A percentile compares a stretch with the other conserved stretches of the same genome.
These are phyloP conservation scores for Starmerella sp. DNA, from an alignment of 805 yeast genomes.

Conservation along the genomic window DNA sequence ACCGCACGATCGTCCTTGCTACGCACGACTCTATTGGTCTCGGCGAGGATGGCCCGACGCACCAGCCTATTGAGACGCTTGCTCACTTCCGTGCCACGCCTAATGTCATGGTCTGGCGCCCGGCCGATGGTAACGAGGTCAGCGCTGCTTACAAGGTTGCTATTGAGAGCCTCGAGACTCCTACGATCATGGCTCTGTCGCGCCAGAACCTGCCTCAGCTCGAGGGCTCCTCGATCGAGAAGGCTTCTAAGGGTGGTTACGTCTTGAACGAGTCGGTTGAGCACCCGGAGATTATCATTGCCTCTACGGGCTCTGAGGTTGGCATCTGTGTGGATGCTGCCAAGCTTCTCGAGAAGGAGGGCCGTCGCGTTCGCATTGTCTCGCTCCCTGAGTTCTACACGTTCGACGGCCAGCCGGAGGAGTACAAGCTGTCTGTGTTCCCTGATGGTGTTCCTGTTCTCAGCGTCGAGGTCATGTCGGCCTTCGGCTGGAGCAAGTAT, in stretches of 20 bases:
- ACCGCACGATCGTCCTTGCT: conserved; percentile 41
- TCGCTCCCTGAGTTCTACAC: conserved; percentile 89
- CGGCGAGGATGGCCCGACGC: conserved; percentile 51
- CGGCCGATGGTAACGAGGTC: conserved; percentile 43
- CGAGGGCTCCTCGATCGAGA: conserved; percentile 82
- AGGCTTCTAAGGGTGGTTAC: conserved; percentile 93
- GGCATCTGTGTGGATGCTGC: conserved; percentile 71
- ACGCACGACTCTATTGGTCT: conserved; percentile 49
- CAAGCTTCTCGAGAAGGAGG: conserved; percentile 51
- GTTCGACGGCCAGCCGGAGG: conserved; percentile 71
- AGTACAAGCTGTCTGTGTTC: conserved; percentile 73
- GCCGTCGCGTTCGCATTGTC: conserved; percentile 69
- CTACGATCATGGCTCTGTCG: conserved; percentile 60
- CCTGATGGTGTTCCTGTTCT: conserved; percentile 91
- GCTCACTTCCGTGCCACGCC: conserved; percentile 44
- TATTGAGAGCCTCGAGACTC: conserved; percentile 46
- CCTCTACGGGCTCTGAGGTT: conserved; percentile 93
- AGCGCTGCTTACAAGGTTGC: conserved; percentile 50
- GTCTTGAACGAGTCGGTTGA: conserved; percentile 48
- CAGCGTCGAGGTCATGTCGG: conserved; percentile 86
- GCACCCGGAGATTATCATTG: conserved; percentile 59
- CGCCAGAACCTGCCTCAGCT: conserved; percentile 83
- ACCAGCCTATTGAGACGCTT: conserved; percentile 44
- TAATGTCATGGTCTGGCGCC: conserved; percentile 40
- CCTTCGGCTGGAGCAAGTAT: conserved; percentile 88